phyloP scores from a whole-genome alignment of 257 asterid genomes.

The Solanum sejunctum region DNA sequence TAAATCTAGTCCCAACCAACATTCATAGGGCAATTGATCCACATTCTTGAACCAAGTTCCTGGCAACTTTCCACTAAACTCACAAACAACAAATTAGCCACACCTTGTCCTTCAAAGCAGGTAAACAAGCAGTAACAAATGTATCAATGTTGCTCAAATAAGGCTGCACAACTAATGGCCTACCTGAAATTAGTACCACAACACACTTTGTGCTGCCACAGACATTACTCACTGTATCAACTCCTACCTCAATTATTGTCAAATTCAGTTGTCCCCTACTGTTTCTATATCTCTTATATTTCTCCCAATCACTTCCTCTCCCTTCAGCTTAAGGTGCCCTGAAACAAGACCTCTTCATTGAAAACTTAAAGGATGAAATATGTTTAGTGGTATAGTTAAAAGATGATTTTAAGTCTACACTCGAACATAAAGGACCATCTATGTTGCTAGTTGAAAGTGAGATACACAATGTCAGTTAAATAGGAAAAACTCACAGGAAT shows the following conservation, averaged over 20 bases:
- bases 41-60: conserved; percentile 52
- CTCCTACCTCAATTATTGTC: conserved; percentile 26
- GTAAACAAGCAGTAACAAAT: conserved; percentile 61
- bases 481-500: too few relatives aligned
- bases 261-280: conserved; percentile 28
- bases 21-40: conserved; percentile 50
- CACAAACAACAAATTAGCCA: conserved; percentile 43
- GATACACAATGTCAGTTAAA: too few relatives aligned
- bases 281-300: conserved; percentile 13
- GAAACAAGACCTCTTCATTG: too few relatives aligned
- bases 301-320: too few relatives aligned
- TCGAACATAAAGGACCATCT: too few relatives aligned
- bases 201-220: conserved; percentile 37
- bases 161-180: conserved; percentile 41
- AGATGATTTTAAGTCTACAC: too few relatives aligned
- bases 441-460: too few relatives aligned
- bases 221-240: conserved; percentile 16
- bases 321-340: too few relatives aligned
- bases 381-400: too few relatives aligned
- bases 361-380: too few relatives aligned
- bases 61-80: conserved; percentile 38
- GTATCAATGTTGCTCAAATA: conserved; percentile 26
- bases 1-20: conserved; percentile 2
- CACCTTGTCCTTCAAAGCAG: conserved; percentile 61
- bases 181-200: conserved; percentile 36